Evolutionary conservation across 2,329 filamentous ascomycete species (phyloP), one percentile per base, ranked within the genome.

Genomic region (Calonectria pseudoreteaudii): DNA sequence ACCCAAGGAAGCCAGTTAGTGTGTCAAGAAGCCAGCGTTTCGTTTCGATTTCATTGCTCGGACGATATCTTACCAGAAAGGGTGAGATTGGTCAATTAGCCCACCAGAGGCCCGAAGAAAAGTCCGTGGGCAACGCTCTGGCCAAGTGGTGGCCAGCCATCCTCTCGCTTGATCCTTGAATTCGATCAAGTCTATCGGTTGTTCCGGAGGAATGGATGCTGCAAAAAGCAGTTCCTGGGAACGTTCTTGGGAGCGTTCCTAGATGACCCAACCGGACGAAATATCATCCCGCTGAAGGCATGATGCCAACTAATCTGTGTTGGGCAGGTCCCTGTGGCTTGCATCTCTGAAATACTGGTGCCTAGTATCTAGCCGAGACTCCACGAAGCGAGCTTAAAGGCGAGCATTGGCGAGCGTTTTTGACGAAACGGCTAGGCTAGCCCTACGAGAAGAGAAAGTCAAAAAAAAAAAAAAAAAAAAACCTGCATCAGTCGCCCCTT

Each of bases 151-250:
- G 66, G 38, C 31, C 34, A 58, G 18, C 23, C 36, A 66, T 66
- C 23, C 56, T 50, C 41, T 69, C 66, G 60, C 66, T 60, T 60
- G 65, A 60, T 62, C 50, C 53, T 38, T 38, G 49, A 41, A 58
- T 50, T 69, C 41, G 50, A 69, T 66, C 60, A 66, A 50, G 23
- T 62, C 36, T 41, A 66, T 71, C 69, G 69, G 69, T 64, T 68
- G 66, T 68, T 50, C 72, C 72, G 69, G 62, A 72, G 56, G 49
- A 26, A 41, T 49, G 62, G 30, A 53, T 52, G 44, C 14, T 28
- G 30, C 50, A 38, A 66, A 56, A 28, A 44, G 26, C 26, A 58
- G 31, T 38, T 8, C n/a, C 26, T 26, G 41, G 10, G 41, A 47
- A n/a, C n/a, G 31, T 38, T 8, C n/a, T 20, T 26, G 41, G 10